Conservation (phyloP, 192 early-diverging fungal genomes). For the Umbelopsis sp. region DNA sequence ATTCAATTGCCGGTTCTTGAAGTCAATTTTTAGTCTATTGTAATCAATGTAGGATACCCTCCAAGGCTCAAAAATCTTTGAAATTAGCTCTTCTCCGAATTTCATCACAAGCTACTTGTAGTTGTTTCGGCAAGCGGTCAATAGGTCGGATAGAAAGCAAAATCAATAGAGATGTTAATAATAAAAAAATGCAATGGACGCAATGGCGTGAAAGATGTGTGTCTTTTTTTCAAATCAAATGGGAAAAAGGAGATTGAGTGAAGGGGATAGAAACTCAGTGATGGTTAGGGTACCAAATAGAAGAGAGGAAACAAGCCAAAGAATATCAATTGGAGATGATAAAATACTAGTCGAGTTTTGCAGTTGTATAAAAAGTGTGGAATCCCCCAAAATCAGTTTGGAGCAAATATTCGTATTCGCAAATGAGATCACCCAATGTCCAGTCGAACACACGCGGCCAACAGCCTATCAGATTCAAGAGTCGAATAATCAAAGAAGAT, state of each 20-base stretch:
- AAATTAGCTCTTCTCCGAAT: conserved; percentile 79
- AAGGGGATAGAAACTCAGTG: too few species aligned
- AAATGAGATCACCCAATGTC: not conserved
- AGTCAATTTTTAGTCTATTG: conserved; percentile 65
- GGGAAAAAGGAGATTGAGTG: not conserved
- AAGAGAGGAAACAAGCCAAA: too few species aligned
- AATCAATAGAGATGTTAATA: not conserved
- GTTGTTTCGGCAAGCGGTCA: not conserved
- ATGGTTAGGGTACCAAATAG: too few species aligned
- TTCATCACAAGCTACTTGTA: conserved; percentile 63
- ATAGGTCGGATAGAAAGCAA: not conserved
- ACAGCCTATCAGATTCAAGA: conserved; percentile 9
- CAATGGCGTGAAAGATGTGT: not conserved
- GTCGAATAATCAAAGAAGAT: not conserved
- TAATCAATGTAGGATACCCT: conserved; percentile 82
- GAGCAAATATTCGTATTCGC: not conserved
- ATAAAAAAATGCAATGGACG: not conserved
- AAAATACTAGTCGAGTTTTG: not conserved
- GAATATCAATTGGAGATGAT: not conserved
- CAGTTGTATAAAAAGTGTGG: not conserved
- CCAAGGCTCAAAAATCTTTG: conserved; percentile 75
- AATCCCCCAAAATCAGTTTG: not conserved
- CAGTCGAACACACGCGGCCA: not conserved
- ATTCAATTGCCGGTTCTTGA: conserved; percentile 32
- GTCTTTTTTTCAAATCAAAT: not conserved